Base-by-base conservation (phyloP, 2,329 filamentous ascomycete genomes). In the Sporothrix curviconia region DNA sequence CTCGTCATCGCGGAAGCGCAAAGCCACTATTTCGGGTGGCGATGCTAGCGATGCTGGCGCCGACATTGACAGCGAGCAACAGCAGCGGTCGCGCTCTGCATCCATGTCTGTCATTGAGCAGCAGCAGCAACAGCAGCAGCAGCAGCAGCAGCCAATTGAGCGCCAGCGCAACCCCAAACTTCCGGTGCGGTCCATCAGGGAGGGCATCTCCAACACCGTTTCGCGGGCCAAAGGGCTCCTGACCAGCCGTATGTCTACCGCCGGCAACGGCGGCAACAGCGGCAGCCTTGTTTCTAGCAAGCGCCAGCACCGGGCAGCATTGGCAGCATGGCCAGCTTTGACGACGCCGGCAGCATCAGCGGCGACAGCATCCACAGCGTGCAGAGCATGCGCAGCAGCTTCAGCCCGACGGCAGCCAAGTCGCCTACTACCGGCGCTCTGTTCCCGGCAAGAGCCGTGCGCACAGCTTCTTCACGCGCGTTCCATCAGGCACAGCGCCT, bases 391-490 rank as follows among this genome's bases (percentile, higher is more conserved):
- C 39, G 40, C 43, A 60, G 58, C 57, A 42, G 24, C 36, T 17
- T 22, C 42, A 57, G 50, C 17, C 44, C 43, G 24, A 46, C 40
- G 15, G 28, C 34, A 6, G 7, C 42, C 54, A 43, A 28, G 42
- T 60, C 8, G 46, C 53, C 15, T 64, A 62, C 55, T 62, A 60
- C 34, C 58, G 62, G 9, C 59, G 60, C 75, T 80, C 73, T 73
- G 76, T 4, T 75, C 82, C 60, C 74, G 79, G n/a, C 74, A 77
- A 49, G 32, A 46, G 55, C 19, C 57, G 59, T 5, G 37, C 40
- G 12, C 56, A 55, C 40, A 62, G 57, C 52, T 56, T 63, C 53
- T 62, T 58, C 24, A 60, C 61, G 34, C 60, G 61, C 4, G 55
- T 61, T 17, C 44, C 61, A 7, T 47, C 57, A 2, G 34, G 11